Evolutionary conservation across 345 rosid genomes (phyloP).

Genomic region (Erucastrum elatum): DNA sequence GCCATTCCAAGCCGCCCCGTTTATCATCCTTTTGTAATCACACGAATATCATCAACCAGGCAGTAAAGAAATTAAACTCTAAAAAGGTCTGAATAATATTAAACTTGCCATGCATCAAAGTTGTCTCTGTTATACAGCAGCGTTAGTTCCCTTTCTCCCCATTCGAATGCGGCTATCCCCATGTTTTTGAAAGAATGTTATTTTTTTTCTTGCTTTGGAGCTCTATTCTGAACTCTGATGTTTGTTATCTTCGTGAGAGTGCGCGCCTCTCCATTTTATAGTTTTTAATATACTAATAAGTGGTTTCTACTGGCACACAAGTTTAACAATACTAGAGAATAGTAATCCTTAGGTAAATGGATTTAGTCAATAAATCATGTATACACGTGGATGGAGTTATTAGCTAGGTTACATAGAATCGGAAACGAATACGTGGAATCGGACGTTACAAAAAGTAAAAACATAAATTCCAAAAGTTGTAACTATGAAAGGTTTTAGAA

Average conservation of each 20-base stretch:
- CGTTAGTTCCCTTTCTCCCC: neutral
- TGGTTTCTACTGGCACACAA: neutral
- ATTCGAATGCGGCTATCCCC: slow-evolving; percentile 1
- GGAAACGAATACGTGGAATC: too few species aligned
- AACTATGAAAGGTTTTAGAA: too few species aligned
- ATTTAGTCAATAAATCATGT: too few species aligned
- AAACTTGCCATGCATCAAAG: neutral
- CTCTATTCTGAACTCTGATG: neutral
- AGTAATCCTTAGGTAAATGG: too few species aligned
- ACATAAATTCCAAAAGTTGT: too few species aligned
- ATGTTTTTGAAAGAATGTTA: neutral
- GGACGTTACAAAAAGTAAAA: too few species aligned
- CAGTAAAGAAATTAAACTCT: neutral
- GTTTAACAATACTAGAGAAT: neutral
- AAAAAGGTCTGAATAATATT: neutral
- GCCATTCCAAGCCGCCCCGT: neutral
- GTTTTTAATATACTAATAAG: neutral
- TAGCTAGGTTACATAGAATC: too few species aligned
- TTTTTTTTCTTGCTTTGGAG: neutral
- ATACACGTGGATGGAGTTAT: too few species aligned
- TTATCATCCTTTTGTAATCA: neutral
- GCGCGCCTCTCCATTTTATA: neutral
- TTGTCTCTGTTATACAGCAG: neutral
- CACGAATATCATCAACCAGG: neutral
- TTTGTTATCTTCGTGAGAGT: neutral